Evolutionary conservation across 306 rosid genomes (phyloP), one percentile per base, ranked within the genome.

Genomic region (Sicyos edulis): DNA sequence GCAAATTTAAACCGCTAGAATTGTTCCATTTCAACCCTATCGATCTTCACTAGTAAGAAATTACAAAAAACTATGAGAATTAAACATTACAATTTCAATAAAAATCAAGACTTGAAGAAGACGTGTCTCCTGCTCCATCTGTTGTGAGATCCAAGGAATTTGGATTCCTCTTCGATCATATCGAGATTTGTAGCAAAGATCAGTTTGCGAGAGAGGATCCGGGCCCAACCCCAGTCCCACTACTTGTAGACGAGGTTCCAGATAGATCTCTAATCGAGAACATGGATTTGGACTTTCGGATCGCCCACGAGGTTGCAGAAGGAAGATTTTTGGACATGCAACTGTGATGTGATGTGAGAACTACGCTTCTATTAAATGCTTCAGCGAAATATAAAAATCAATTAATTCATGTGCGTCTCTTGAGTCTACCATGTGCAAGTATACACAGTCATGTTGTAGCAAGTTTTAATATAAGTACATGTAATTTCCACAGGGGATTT

Each of bases 151-250:
- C 91, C 91, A 2, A 92, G 86, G 52, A 81, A 29, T 77, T 92
- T 90, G 51, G 86, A 77, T 81, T 88, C 96, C n/a, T 84, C 88
- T 59, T 90, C 89, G 79, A 88, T 88, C 92, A 93, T 73, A 76
- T 93, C 98, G 63, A 90, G 96, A 87, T 93, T 97, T 12, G 34
- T 40, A 1, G 96, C 92, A 59, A 93, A 93, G 7, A 81, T 82
- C 56, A 91, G 97, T 34, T 85, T 93, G 47, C 81, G 74, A 8
- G 97, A 85, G 8, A 90, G 84, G 77, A 88, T 75, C 98, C 98
- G 90, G 7, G 88, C 71, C 85, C 88, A 93, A 14, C 84, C 80
- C 90, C 96, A 86, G 29, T 40, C 87, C 98, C 98, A 93, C 95
- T 97, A 93, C 42, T 69, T 80, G 79, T 76, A 83, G 10, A 91